These are phyloP conservation scores for Syzygium jambos DNA, from an alignment of 345 rosid genomes.

Conservation along the genomic window DNA sequence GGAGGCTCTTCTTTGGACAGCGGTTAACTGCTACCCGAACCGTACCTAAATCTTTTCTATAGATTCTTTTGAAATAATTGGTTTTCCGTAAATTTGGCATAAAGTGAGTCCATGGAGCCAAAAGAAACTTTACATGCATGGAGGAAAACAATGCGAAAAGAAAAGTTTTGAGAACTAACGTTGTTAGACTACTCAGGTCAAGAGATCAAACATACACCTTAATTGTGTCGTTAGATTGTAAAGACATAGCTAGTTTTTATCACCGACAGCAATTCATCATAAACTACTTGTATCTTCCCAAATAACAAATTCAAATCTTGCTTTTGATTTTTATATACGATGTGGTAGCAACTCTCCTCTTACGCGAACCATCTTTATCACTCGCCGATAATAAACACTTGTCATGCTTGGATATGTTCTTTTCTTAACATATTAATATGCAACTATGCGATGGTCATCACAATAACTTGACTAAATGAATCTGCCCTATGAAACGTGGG, in stretches of 20 bases:
- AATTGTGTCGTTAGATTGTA: rapidly evolving
- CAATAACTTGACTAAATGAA: too few relatives aligned
- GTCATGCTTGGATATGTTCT: too few relatives aligned
- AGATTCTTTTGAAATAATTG: neutral
- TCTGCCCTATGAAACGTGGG: neutral
- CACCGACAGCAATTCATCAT: neutral
- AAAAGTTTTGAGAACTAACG: neutral
- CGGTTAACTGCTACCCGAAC: neutral
- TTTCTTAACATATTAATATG: too few relatives aligned
- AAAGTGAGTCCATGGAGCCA: neutral
- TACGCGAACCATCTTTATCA: neutral
- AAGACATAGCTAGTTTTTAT: neutral
- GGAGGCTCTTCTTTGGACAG: neutral
- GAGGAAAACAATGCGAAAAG: neutral
- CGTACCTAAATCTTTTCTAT: neutral
- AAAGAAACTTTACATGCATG: neutral
- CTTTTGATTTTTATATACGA: neutral
- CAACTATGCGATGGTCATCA: too few relatives aligned
- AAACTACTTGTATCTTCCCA: neutral
- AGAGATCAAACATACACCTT: neutral
- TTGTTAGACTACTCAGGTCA: neutral
- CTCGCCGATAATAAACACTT: neutral
- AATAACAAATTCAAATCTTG: neutral
- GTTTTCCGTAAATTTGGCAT: neutral
- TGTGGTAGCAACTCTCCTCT: neutral